Conservation (phyloP, 352 stramenopile genomes). For the Globisporangium cederbergense region DNA sequence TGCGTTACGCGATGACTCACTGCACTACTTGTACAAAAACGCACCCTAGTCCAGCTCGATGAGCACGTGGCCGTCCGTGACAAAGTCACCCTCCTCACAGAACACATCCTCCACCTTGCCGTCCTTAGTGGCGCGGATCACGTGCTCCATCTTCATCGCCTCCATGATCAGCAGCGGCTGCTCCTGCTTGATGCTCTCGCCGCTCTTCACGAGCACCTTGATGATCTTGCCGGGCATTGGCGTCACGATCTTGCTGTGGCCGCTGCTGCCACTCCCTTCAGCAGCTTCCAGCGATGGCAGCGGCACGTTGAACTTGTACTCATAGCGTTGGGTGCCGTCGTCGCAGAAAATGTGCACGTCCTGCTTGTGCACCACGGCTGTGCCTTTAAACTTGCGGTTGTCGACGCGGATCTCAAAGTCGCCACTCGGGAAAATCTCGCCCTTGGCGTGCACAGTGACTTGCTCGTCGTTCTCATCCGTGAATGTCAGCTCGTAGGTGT, state of each 20-base stretch:
- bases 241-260: constrained; percentile 65
- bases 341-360: constrained; percentile 78
- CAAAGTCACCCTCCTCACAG: constrained; percentile 69
- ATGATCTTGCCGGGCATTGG: constrained; percentile 96
- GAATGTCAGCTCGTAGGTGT: constrained; percentile 43
- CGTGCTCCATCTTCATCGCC: constrained; percentile 98
- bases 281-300: constrained; percentile 44
- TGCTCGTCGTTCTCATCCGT: constrained; percentile 18
- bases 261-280: constrained; percentile 23
- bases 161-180: constrained; percentile 94
- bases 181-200: constrained; percentile 83
- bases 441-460: constrained; percentile 25
- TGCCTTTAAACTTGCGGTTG: constrained; percentile 62
- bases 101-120: constrained; percentile 71
- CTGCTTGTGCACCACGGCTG: constrained; percentile 60
- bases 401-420: constrained; percentile 70
- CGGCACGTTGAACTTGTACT: constrained; percentile 81
- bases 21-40: background rate
- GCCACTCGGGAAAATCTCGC: constrained; percentile 33
- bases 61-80: constrained; percentile 71
- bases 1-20: background rate
- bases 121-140: constrained; percentile 70
- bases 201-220: constrained; percentile 85
- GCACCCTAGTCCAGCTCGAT: constrained; percentile 50
- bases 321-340: constrained; percentile 65